Base-by-base conservation (phyloP, 805 yeast species). In the Yamadazyma tumulicola region DNA sequence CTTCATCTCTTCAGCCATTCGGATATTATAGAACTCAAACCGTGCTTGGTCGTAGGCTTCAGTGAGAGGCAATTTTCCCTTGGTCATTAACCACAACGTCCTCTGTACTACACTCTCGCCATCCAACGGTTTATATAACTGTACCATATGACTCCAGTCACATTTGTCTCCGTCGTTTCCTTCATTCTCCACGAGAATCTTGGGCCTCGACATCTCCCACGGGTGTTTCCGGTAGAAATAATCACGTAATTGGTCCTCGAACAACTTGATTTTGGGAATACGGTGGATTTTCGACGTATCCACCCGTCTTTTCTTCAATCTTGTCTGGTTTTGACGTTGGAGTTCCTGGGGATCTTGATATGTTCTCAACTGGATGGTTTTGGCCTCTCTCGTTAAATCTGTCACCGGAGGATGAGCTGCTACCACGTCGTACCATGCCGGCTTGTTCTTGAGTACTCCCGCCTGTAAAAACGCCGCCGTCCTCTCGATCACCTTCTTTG, bases 181-280 rank as follows among this genome's bases (percentile, higher is more conserved):
- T 23, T 72, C 69, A 49, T 79, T 84, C 58, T 93, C 98, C 29
- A 88, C 72, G 46, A 93, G 62, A 19, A 77, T 71, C 55, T 85
- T 85, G 10, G 97, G 96, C 47, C 95, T 75, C 1, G 97, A 86
- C 35, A 89, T 67, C 61, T 93, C 98, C 98, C 98, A 93, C 5
- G 98, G 98, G 61, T 93, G 98, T 55, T 89, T 96, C 39, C 79
- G 78, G 59, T 81, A 91, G 53, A 93, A 93, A 16, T 84, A 67
- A 30, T 75, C 70, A 64, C 98, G 77, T 47, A 93, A 61, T 48
- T 81, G 78, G 60, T 93, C 98, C 59, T 91, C 93, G 35, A 77
- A 57, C 46, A 73, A 81, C 37, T 57, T 58, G 51, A 85, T 62
- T 43, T 72, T 69, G 26, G 76, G 75, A 8, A 82, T 70, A 44